These are phyloP conservation scores for Aspergillus wentii DNA, from an alignment of 495 filamentous ascomycete genomes.

Conservation along the genomic window DNA sequence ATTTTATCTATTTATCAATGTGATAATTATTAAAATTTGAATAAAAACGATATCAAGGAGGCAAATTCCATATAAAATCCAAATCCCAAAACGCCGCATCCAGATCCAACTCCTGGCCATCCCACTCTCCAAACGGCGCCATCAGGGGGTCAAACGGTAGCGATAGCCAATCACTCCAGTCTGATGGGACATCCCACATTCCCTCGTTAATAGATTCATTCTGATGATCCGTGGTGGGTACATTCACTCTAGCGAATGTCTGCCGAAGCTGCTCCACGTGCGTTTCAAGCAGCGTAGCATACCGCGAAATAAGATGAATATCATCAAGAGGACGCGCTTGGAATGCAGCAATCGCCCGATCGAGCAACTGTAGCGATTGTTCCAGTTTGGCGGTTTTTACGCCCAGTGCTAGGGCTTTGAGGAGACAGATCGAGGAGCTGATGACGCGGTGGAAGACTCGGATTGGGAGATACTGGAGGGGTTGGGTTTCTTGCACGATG, in stretches of 20 bases:
- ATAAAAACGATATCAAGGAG: too few species aligned
- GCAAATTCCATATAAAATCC: constrained; percentile 32
- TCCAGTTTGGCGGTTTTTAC: constrained; percentile 26
- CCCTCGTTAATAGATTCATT: constrained; percentile 10
- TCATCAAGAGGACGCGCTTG: constrained; percentile 28
- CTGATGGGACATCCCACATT: not conserved
- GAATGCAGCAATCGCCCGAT: constrained; percentile 24
- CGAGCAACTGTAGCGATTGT: constrained; percentile 29
- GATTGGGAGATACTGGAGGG: constrained; percentile 29
- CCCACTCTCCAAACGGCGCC: constrained; percentile 28
- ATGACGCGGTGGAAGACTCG: constrained; percentile 34
- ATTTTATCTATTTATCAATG: too few species aligned
- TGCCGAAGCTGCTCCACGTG: constrained; percentile 17
- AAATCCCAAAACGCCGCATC: constrained; percentile 21
- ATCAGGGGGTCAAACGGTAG: constrained; percentile 31
- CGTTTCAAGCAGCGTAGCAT: constrained; percentile 27
- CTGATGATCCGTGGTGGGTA: not conserved
- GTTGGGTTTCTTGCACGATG: constrained; percentile 8
- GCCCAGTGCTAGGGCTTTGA: constrained; percentile 37
- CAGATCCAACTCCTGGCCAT: constrained; percentile 18
- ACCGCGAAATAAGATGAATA: constrained; percentile 30
- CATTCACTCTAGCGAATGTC: constrained; percentile 7
- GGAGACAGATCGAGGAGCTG: constrained; percentile 32
- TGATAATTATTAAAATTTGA: too few species aligned
- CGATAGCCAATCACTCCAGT: constrained; percentile 26